Conservation (phyloP, 345 rosid species). For the Sisymbrium irio region DNA sequence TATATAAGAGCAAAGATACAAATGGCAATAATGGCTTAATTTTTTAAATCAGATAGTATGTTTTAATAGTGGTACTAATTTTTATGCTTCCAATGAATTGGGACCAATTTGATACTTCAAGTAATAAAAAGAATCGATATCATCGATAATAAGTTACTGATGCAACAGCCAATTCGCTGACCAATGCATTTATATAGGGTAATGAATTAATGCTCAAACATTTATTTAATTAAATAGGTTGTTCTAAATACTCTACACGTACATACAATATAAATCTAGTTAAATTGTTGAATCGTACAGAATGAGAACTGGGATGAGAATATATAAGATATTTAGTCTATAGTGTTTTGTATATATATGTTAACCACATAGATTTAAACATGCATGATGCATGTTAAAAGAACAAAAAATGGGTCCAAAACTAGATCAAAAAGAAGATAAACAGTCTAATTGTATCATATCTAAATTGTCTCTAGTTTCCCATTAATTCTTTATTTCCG, state of each 20-base stretch:
- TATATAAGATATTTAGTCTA: too few relatives aligned
- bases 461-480: too few relatives aligned
- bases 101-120: slow-evolving; percentile 31
- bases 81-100: slow-evolving; percentile 12
- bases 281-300: not conserved
- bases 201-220: not conserved
- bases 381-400: not conserved
- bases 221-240: not conserved
- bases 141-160: slow-evolving; percentile 13
- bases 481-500: too few relatives aligned
- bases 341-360: not conserved
- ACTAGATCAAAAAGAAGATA: not conserved
- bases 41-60: not conserved
- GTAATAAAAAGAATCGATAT: not conserved
- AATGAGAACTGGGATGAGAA: too few relatives aligned
- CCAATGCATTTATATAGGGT: slow-evolving; percentile 1
- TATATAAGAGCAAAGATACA: not conserved
- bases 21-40: not conserved
- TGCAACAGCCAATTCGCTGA: slow-evolving; percentile 12
- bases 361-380: not conserved
- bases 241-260: too few relatives aligned
- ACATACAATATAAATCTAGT: not conserved
- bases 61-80: not conserved
- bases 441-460: too few relatives aligned
- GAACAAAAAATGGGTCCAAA: not conserved